These are phyloP conservation scores for Globisporangium camurandrum DNA, from an alignment of 352 stramenopile species.

Conservation along the genomic window DNA sequence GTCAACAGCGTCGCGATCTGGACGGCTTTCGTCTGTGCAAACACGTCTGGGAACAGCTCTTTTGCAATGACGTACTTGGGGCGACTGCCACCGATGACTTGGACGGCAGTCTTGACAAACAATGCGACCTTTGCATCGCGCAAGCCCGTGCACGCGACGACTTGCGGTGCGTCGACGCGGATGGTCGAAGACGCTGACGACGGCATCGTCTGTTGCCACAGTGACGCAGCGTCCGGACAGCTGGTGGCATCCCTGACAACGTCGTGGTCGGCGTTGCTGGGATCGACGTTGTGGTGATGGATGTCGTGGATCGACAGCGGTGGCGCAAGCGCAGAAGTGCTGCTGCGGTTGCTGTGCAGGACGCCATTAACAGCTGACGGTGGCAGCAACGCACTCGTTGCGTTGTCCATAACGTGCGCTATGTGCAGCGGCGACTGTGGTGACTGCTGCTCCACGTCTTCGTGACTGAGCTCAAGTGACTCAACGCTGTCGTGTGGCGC, in stretches of 20 bases:
- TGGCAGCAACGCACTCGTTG: slow-evolving; percentile 21
- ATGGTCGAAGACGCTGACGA: too few relatives aligned
- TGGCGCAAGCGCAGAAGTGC: slow-evolving; percentile 38
- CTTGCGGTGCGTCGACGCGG: slow-evolving; percentile 18
- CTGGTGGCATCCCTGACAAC: neutral
- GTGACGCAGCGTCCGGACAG: too few relatives aligned
- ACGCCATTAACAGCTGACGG: too few relatives aligned
- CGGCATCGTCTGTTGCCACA: neutral
- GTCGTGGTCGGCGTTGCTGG: neutral
- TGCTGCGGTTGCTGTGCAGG: too few relatives aligned
- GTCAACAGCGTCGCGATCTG: slow-evolving; percentile 57
- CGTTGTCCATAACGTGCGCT: slow-evolving; percentile 17
- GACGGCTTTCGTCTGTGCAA: slow-evolving; percentile 44
- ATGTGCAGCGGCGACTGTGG: neutral
- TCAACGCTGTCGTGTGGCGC: too few relatives aligned
- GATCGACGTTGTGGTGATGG: slow-evolving; percentile 17
- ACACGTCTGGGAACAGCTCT: slow-evolving; percentile 60
- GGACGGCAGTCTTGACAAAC: slow-evolving; percentile 56
- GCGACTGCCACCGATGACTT: slow-evolving; percentile 67
- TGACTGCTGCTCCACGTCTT: slow-evolving; percentile 1
- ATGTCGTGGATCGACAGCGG: slow-evolving; percentile 55
- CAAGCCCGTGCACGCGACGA: slow-evolving; percentile 48
- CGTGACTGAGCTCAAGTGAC: neutral
- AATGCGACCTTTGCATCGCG: slow-evolving; percentile 52
- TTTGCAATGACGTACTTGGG: slow-evolving; percentile 77